phyloP scores from a whole-genome alignment of 768 basidiomycete species.

The Tephrocybe sp. region DNA sequence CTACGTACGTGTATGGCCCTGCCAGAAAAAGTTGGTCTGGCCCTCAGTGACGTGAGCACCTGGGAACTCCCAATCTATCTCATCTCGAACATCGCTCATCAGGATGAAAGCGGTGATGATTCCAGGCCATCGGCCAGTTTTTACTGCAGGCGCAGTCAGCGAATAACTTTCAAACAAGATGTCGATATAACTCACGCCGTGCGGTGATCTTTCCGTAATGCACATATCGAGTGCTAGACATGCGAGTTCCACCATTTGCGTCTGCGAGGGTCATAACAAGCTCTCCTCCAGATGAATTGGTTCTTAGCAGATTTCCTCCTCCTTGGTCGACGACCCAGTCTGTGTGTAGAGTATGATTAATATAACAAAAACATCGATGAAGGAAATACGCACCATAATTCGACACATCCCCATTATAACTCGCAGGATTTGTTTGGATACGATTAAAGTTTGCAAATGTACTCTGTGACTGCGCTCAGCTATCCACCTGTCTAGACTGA shows the following conservation, averaged over 20 bases:
- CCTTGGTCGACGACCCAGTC: constrained; percentile 74
- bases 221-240: constrained; percentile 78
- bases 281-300: constrained; percentile 59
- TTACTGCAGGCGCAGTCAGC: constrained; percentile 42
- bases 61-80: constrained; percentile 87
- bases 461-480: constrained; percentile 35
- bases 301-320: constrained; percentile 63
- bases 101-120: constrained; percentile 85
- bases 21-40: constrained; percentile 84
- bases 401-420: constrained; percentile 75
- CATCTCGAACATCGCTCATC: constrained; percentile 82
- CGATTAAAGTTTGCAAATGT: constrained; percentile 64
- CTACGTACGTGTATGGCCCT: constrained; percentile 63
- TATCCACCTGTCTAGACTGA: neutral
- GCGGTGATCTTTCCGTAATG: constrained; percentile 79
- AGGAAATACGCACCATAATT: constrained; percentile 47
- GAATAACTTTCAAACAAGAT: neutral
- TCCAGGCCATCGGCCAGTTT: constrained; percentile 76
- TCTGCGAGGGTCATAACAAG: constrained; percentile 67
- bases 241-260: constrained; percentile 68
- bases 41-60: constrained; percentile 58
- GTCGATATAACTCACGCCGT: constrained; percentile 35
- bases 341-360: constrained; percentile 17
- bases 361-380: neutral
- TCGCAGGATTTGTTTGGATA: constrained; percentile 56